phyloP scores from a whole-genome alignment of 257 asterid genomes.

The Scutellaria barbata region DNA sequence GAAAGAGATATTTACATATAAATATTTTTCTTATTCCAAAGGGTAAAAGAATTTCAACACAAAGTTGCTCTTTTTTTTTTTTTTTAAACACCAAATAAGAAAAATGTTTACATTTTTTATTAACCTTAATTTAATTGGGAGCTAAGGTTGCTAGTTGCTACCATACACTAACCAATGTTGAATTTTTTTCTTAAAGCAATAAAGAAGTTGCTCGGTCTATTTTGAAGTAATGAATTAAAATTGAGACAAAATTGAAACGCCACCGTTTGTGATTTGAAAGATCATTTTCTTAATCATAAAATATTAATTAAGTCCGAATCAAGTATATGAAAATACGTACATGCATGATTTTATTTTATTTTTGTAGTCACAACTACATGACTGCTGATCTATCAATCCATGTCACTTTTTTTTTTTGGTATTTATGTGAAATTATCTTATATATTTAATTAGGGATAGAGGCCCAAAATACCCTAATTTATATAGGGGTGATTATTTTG shows the following conservation, averaged over 20 bases:
- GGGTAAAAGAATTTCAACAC: too few species aligned
- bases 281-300: constrained; percentile 28
- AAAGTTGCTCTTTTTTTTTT: too few species aligned
- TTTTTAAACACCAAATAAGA: too few species aligned
- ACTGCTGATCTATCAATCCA: neutral
- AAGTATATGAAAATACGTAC: constrained; percentile 1
- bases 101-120: too few species aligned
- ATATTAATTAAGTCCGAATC: constrained; percentile 10
- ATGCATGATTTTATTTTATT: neutral
- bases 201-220: constrained; percentile 39
- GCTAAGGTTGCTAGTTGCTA: neutral
- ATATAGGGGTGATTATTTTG: too few species aligned
- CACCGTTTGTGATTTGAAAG: constrained; percentile 37
- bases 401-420: constrained; percentile 14
- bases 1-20: too few species aligned
- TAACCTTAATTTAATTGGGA: too few species aligned
- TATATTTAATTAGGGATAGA: too few species aligned
- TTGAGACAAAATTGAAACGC: constrained; percentile 30
- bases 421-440: too few species aligned
- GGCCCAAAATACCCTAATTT: too few species aligned
- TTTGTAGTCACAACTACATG: constrained; percentile 15
- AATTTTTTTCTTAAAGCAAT: constrained; percentile 33
- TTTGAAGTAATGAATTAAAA: constrained; percentile 12
- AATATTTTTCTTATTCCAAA: too few species aligned
- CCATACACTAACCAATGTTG: neutral